phyloP scores from a whole-genome alignment of 2,329 filamentous ascomycete species.

The Cladosporium sp. region DNA sequence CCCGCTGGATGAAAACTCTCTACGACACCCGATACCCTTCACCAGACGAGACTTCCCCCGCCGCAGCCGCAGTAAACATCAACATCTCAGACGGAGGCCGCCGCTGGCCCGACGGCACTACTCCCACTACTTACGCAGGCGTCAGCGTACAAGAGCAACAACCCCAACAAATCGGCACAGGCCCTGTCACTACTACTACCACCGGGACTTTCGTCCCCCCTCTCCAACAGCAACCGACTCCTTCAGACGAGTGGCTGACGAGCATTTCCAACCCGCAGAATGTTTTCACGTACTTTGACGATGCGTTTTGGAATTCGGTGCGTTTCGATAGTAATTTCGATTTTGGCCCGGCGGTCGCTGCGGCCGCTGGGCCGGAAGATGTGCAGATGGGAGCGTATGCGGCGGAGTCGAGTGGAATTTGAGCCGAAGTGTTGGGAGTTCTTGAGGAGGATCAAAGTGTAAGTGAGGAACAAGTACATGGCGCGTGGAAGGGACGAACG shows the following conservation, averaged over 20 bases:
- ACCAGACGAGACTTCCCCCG: neutral
- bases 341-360: neutral
- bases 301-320: conserved; percentile 9
- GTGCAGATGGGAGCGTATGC: neutral
- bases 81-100: neutral
- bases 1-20: conserved; percentile 25
- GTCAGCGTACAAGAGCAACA: neutral
- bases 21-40: conserved; percentile 19
- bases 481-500: too few relatives aligned
- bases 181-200: too few relatives aligned
- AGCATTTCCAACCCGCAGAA: conserved; percentile 4
- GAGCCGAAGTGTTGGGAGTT: too few relatives aligned
- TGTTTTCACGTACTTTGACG: conserved; percentile 11
- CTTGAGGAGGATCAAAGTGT: too few relatives aligned
- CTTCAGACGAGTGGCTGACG: conserved; percentile 6
- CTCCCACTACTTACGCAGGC: too few relatives aligned
- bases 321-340: conserved; percentile 10
- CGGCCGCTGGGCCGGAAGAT: neutral
- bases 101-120: conserved; percentile 1
- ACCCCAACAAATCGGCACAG: neutral
- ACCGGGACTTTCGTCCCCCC: neutral
- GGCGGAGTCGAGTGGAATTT: too few relatives aligned
- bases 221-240: neutral
- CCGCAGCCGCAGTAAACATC: neutral
- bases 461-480: too few relatives aligned